A percentile compares a stretch with the other conserved stretches of the same genome.
Conservation (phyloP, 108 stramenopile species). For the Skeletonema tropicum region DNA sequence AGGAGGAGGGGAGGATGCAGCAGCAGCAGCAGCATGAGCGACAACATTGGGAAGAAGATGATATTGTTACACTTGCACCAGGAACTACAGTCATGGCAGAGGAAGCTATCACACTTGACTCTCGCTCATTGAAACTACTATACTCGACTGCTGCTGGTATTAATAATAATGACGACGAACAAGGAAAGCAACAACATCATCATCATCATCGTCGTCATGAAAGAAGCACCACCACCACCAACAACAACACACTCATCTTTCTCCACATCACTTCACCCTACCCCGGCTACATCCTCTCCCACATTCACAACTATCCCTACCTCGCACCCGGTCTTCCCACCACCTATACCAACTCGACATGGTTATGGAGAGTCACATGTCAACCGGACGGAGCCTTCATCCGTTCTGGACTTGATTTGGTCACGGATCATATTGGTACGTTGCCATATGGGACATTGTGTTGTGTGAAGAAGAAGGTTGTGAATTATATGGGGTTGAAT, state of each 20-base stretch:
- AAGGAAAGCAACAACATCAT: background rate
- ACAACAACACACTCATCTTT: conserved; percentile 25
- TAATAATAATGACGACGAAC: background rate
- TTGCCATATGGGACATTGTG: conserved; percentile 75
- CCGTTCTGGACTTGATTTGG: conserved; percentile 79
- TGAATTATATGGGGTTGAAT: conserved; percentile 79
- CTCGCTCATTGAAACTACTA: conserved; percentile 35
- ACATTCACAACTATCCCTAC: conserved; percentile 62
- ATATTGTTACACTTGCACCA: conserved; percentile 46
- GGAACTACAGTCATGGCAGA: conserved; percentile 59
- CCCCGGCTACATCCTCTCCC: conserved; percentile 56
- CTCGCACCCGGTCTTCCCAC: conserved; percentile 61
- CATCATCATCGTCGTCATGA: background rate
- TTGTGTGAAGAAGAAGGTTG: conserved; percentile 60
- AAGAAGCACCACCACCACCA: too few species aligned
- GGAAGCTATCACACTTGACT: conserved; percentile 48
- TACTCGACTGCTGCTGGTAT: background rate
- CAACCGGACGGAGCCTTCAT: conserved; percentile 76
- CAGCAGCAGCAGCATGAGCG: background rate
- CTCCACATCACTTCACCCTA: conserved; percentile 45
- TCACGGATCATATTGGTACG: conserved; percentile 56
- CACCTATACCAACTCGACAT: conserved; percentile 42
- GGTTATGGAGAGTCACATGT: conserved; percentile 76
- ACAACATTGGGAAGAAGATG: background rate
- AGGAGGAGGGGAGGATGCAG: background rate